Percentiles rank a stretch among this genome's conserved stretches.
Evolutionary conservation across 495 filamentous ascomycete genomes (phyloP).

Genomic region (Aspergillus heteromorphus): DNA sequence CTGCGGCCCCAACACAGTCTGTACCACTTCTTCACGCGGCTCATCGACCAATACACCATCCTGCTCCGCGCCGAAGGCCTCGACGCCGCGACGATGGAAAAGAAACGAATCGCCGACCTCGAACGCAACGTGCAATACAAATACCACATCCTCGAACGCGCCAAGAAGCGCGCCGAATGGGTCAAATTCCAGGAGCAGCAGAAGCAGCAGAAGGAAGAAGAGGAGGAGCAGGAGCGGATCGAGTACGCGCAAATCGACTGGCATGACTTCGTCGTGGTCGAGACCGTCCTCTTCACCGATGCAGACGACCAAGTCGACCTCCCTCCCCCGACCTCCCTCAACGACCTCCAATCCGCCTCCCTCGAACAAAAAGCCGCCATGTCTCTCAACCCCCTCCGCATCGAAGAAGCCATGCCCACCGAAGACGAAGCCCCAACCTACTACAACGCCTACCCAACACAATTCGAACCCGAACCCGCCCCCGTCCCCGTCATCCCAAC

Average conservation of each 20-base stretch:
- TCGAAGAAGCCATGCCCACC: constrained; percentile 92
- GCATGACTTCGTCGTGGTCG: constrained; percentile 95
- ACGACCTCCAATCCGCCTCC: constrained; percentile 87
- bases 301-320: constrained; percentile 80
- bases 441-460: constrained; percentile 46
- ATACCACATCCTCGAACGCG: constrained; percentile 72
- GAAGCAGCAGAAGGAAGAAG: constrained; percentile 83
- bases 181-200: constrained; percentile 77
- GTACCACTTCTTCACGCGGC: constrained; percentile 86
- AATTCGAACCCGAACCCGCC: constrained; percentile 16
- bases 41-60: constrained; percentile 92
- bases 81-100: constrained; percentile 61
- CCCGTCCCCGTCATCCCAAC: constrained; percentile 17
- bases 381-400: constrained; percentile 76
- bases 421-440: constrained; percentile 59
- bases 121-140: constrained; percentile 72
- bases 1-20: constrained; percentile 91
- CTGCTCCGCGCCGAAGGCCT: constrained; percentile 63
- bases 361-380: constrained; percentile 90
- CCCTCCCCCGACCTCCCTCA: constrained; percentile 81
- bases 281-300: constrained; percentile 92
- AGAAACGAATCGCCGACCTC: constrained; percentile 67
- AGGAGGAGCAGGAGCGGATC: constrained; percentile 76
- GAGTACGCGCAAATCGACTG: constrained; percentile 92
- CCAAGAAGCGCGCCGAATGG: constrained; percentile 82